A percentile compares a stretch with the other conserved stretches of the same genome.
Evolutionary conservation across 2,329 filamentous ascomycete species (phyloP).

Genomic region (Hymenotorrendiella dingleyae): DNA sequence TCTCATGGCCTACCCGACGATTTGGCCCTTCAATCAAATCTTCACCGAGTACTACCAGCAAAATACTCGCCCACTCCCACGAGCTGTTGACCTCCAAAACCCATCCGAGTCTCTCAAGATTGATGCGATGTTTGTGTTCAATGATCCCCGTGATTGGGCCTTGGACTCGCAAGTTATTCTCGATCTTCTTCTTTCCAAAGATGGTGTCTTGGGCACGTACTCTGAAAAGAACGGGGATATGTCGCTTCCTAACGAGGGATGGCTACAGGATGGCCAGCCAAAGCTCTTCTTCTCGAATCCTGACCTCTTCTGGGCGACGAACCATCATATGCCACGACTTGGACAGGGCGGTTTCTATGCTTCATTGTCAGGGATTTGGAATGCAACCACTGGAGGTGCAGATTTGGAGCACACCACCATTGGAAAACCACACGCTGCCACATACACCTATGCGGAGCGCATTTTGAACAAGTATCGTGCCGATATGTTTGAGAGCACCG

Average conservation of each 20-base stretch:
- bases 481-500: slow-evolving; percentile 8
- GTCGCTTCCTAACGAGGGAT: slow-evolving; percentile 64
- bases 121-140: slow-evolving; percentile 87
- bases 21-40: slow-evolving; percentile 78
- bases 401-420: slow-evolving; percentile 59
- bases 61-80: slow-evolving; percentile 53
- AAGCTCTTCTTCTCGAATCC: slow-evolving; percentile 80
- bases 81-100: slow-evolving; percentile 36
- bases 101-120: slow-evolving; percentile 58
- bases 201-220: slow-evolving; percentile 77
- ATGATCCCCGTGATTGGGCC: slow-evolving; percentile 92
- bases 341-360: slow-evolving; percentile 87
- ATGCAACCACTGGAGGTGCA: slow-evolving; percentile 56
- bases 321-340: slow-evolving; percentile 75
- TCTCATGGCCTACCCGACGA: slow-evolving; percentile 60
- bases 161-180: slow-evolving; percentile 77
- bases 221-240: slow-evolving; percentile 62
- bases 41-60: slow-evolving; percentile 55
- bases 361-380: slow-evolving; percentile 75
- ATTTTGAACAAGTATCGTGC: slow-evolving; percentile 56
- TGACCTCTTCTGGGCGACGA: slow-evolving; percentile 81
- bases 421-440: slow-evolving; percentile 72
- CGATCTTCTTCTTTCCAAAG: slow-evolving; percentile 71
- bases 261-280: slow-evolving; percentile 74
- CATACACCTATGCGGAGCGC: slow-evolving; percentile 78